Conservation (phyloP, 345 rosid genomes). For the Bruguiera parviflora region DNA sequence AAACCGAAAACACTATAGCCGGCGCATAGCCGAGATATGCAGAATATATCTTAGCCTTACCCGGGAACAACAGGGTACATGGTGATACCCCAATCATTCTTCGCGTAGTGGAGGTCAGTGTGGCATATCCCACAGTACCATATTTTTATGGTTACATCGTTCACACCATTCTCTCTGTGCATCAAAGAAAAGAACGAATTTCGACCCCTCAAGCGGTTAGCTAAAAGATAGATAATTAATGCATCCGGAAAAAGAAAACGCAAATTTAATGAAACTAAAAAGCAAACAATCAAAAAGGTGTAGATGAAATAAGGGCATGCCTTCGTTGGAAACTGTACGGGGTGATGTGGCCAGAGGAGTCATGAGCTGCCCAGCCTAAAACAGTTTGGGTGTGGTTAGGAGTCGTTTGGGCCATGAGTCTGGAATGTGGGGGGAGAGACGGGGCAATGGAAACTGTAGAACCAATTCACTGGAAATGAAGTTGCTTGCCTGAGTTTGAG, state of each 20-base stretch:
- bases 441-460: too few species aligned
- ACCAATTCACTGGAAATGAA: too few species aligned
- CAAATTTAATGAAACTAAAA: too few species aligned
- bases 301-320: constrained; percentile 11
- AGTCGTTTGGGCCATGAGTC: constrained; percentile 41
- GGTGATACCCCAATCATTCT: constrained; percentile 79
- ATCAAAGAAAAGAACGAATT: not conserved
- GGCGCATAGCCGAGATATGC: not conserved
- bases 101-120: constrained; percentile 64
- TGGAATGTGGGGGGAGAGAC: too few species aligned
- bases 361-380: constrained; percentile 56
- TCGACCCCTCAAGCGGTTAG: not conserved
- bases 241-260: too few species aligned
- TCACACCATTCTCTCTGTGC: constrained; percentile 57
- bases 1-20: not conserved
- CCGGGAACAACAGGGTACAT: constrained; percentile 81
- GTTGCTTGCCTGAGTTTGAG: too few species aligned
- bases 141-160: constrained; percentile 69
- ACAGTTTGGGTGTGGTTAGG: constrained; percentile 54
- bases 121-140: constrained; percentile 82
- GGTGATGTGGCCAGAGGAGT: constrained; percentile 45
- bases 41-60: constrained; percentile 21
- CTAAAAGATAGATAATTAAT: not conserved
- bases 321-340: constrained; percentile 53
- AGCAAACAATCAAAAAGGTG: not conserved